These are phyloP conservation scores for Eutrema yunnanense DNA, from an alignment of 345 rosid species.

Conservation along the genomic window DNA sequence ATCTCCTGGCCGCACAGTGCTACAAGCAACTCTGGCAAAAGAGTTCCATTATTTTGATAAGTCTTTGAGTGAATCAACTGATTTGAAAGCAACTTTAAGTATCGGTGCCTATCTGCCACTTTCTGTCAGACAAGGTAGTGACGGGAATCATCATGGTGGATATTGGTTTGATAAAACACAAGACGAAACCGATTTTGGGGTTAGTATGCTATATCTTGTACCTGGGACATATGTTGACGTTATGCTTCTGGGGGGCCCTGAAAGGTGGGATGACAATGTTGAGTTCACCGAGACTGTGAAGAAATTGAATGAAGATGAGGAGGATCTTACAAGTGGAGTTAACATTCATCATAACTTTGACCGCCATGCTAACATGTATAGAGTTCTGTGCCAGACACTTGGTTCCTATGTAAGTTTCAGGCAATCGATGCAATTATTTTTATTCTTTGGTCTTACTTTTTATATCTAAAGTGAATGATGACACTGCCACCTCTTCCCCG, in stretches of 20 bases:
- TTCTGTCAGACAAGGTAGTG: slow-evolving; percentile 52
- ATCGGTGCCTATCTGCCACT: slow-evolving; percentile 82
- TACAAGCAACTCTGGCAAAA: slow-evolving; percentile 71
- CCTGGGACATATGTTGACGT: slow-evolving; percentile 80
- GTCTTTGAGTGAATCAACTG: slow-evolving; percentile 44
- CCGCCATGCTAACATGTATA: slow-evolving; percentile 40
- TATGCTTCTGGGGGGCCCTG: slow-evolving; percentile 80
- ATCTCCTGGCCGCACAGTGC: slow-evolving; percentile 62
- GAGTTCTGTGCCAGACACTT: slow-evolving; percentile 53
- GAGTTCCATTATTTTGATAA: slow-evolving; percentile 49
- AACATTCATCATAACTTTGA: slow-evolving; percentile 38
- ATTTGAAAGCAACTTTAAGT: slow-evolving; percentile 61
- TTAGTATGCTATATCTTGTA: slow-evolving; percentile 63
- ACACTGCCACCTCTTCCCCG: slow-evolving; percentile 20
- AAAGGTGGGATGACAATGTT: slow-evolving; percentile 61
- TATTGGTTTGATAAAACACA: slow-evolving; percentile 56
- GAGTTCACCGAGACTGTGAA: slow-evolving; percentile 53
- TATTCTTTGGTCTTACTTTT: slow-evolving; percentile 1
- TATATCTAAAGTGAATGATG: slow-evolving; percentile 3
- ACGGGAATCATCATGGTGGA: slow-evolving; percentile 86
- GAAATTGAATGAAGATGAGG: slow-evolving; percentile 37
- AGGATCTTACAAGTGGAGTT: slow-evolving; percentile 33
- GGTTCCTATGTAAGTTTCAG: slow-evolving; percentile 65
- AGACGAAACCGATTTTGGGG: slow-evolving; percentile 38
- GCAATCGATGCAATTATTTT: neutral